Conservation (phyloP, 2,329 filamentous ascomycete species). For the Immersiporthe knoxdaviesiana region DNA sequence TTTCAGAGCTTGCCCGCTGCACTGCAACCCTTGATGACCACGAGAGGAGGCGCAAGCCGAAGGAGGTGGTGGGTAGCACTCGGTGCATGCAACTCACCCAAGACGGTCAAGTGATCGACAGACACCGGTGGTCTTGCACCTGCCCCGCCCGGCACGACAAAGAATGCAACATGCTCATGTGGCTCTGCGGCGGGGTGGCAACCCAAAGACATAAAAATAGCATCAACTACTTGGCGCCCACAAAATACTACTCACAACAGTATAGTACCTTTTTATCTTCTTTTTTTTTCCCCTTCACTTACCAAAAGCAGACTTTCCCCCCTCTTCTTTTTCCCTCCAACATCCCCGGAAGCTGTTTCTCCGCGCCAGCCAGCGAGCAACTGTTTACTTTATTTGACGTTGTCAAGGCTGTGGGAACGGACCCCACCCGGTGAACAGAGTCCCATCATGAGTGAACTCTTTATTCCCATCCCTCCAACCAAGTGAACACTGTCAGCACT, state of each 20-base stretch:
- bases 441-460: not conserved
- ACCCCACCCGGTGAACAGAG: not conserved
- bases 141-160: not conserved
- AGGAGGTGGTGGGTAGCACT: not conserved
- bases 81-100: not conserved
- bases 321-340: not conserved
- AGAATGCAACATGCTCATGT: conserved; percentile 2
- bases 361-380: not conserved
- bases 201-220: conserved; percentile 7
- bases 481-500: not conserved
- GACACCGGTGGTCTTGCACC: not conserved
- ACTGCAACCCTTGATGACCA: not conserved
- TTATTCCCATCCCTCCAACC: no score
- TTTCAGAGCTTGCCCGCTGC: not conserved
- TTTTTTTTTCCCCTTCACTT: not conserved
- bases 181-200: not conserved
- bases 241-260: not conserved
- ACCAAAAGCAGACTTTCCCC: not conserved
- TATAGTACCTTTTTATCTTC: not conserved
- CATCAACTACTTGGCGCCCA: not conserved
- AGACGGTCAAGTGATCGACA: not conserved
- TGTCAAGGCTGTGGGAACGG: not conserved
- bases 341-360: not conserved
- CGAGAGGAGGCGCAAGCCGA: not conserved
- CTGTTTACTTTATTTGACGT: not conserved